Base-by-base conservation (phyloP, 495 filamentous ascomycete genomes). In the Usnea hakonensis region DNA sequence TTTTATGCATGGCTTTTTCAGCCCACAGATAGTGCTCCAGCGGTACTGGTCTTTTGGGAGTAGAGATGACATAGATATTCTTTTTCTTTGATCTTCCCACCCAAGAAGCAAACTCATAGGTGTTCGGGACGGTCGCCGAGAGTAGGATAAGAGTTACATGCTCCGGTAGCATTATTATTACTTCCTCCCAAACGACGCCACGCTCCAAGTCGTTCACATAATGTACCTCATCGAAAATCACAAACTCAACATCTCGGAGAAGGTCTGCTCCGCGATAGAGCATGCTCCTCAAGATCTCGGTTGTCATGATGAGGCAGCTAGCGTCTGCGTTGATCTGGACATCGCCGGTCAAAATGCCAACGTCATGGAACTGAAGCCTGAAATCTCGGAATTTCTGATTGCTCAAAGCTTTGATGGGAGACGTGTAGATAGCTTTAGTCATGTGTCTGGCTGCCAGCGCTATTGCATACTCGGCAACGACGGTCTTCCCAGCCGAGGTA, bases 381-480 rank as follows among this genome's bases (percentile, higher is more conserved):
- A 98, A 98, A 71, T 98, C 94, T 59, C 94, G 83, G 73, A 97
- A 98, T 72, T 98, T 98, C 72, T 98, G 94, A 71, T 98, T 98
- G 74, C 92, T 97, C 61, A 98, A 79, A 3, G 94, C 94, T 77
- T 98, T 98, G 77, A 98, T 98, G 3, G 94, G 94, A 7, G 94
- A 98, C 1, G 94, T 98, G 73, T 98, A 98, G 65, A 98, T 97
- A 35, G 94, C 92, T 65, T 98, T 98, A 33, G 94, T 98, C 94
- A 97, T 97, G 71, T 97, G 94, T 68, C 91, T 95, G 7, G 88
- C 88, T 32, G 94, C 94, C 65, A 98, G 77, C 5, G 95, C 91
- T 74, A 98, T 98, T 32, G 91, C 94, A 74, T 98, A 98, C 69
- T 98, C 94, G 28, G 94, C 94, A 9, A 98, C 94, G 2, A 97